phyloP scores from a whole-genome alignment of 2,329 filamentous ascomycete genomes.

The Dactylellina parvicollis region DNA sequence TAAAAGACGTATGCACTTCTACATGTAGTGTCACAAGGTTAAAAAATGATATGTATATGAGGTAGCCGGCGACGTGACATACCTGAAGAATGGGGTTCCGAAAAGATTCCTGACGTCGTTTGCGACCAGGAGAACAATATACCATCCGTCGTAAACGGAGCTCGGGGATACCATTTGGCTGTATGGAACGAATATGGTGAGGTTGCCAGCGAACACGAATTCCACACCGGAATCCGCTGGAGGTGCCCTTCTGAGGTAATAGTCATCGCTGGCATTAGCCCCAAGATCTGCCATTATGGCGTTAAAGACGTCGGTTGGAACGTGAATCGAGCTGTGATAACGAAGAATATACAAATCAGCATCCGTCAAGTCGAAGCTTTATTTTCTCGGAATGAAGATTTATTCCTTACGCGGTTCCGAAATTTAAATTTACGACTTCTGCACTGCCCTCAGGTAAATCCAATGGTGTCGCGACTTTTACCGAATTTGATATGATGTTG shows the following conservation, averaged over 20 bases:
- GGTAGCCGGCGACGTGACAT: neutral
- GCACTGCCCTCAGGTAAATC: neutral
- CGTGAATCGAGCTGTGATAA: conserved; percentile 19
- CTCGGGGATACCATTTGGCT: conserved; percentile 4
- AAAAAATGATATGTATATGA: neutral
- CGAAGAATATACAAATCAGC: neutral
- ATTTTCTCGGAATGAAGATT: neutral
- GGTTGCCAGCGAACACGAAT: conserved; percentile 8
- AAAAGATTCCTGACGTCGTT: neutral
- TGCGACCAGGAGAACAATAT: neutral
- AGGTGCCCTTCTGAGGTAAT: neutral
- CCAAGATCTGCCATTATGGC: conserved; percentile 12
- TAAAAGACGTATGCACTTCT: conserved; percentile 74
- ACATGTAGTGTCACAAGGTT: neutral
- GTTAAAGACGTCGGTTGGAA: neutral
- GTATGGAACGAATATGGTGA: conserved; percentile 22
- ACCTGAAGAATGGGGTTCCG: conserved; percentile 40
- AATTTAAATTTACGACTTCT: neutral
- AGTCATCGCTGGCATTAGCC: neutral
- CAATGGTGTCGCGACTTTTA: neutral
- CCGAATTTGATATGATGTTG: neutral
- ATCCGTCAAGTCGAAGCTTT: neutral
- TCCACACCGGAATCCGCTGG: conserved; percentile 7
- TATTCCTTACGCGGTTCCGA: conserved; percentile 24
- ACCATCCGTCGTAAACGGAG: neutral